Percentiles rank a stretch among this genome's conserved stretches.
Evolutionary conservation across 148 eudicot species (phyloP).

Genomic region (Rhododendron vialii): DNA sequence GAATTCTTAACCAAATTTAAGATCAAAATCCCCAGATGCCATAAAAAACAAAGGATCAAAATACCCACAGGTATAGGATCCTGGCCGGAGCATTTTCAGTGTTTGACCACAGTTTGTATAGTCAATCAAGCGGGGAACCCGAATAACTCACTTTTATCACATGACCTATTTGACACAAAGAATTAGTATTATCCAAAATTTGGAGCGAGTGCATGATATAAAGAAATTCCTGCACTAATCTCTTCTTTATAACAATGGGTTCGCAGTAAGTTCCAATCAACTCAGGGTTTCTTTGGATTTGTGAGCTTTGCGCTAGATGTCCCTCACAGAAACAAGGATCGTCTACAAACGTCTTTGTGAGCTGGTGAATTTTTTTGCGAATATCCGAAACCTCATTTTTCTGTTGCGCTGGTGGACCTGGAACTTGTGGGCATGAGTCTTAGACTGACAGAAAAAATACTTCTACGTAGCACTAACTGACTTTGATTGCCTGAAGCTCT

Average conservation of each 20-base stretch:
- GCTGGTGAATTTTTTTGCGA: neutral
- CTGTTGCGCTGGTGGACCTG: neutral
- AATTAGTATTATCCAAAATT: neutral
- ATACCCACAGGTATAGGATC: neutral
- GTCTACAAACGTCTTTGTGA: neutral
- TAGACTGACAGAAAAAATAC: too few relatives aligned
- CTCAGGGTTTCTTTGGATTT: neutral
- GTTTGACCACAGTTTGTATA: too few relatives aligned
- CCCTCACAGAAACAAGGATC: neutral
- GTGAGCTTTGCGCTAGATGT: neutral
- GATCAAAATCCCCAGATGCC: neutral
- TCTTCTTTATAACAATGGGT: neutral
- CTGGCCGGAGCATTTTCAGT: neutral
- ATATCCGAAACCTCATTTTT: neutral
- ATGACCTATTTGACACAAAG: neutral
- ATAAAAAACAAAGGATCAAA: neutral
- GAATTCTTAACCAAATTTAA: neutral
- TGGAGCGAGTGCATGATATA: neutral
- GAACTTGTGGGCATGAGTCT: neutral
- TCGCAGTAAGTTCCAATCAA: neutral
- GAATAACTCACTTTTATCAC: constrained; percentile 2
- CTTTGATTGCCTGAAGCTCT: constrained; percentile 59
- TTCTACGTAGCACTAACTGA: constrained; percentile 21
- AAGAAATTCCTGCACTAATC: neutral
- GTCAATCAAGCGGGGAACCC: neutral